Evolutionary conservation across 2,329 filamentous ascomycete species (phyloP), one percentile per base, ranked within the genome.

Genomic region (Stemphylium beticola): DNA sequence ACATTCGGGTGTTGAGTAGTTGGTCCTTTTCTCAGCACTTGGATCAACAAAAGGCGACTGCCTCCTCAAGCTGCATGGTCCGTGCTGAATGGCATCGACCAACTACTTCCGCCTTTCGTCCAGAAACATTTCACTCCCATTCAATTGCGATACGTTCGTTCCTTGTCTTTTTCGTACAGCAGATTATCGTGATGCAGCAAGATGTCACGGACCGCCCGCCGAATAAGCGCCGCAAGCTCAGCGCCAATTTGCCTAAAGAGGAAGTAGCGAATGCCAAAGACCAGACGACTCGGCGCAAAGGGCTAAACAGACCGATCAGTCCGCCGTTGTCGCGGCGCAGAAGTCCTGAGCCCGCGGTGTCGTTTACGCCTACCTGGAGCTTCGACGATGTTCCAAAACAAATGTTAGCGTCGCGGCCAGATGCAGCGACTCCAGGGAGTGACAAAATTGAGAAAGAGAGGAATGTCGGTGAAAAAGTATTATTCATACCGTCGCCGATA

Each of bases 401-500:
- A 55, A 31, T 45, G 57, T 47, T 37, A 15, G 12, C n/a, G 10
- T 29, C 49, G n/a, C 31, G 29, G 18, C 15, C 49, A n/a, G 24
- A n/a, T 29, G 8, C 29, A 24, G n/a, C 33, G 11, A 29, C 34
- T 15, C 14, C 36, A 4, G 15, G 33, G n/a, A 34, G 20, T 5
- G 46, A n/a, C 17, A 14, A 14, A 11, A 24, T 18, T 36, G 24
- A 29, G 3, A 24, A 38, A 38, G 29, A 49, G 40, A 38, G 31
- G 33, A 37, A 45, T 17, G 18, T 22, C 2, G 15, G 5, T 12
- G 11, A 33, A 32, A 29, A 24, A 26, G 46, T 24, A n/a, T 36
- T 9, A 8, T 53, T 57, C 38, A 9, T 85, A 20, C 70, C 76
- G 1, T 93, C 90, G 1, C 91, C 91, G 0, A 84, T 93, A 61